phyloP scores from a whole-genome alignment of 2,329 filamentous ascomycete species.

The Penicillium sp. region DNA sequence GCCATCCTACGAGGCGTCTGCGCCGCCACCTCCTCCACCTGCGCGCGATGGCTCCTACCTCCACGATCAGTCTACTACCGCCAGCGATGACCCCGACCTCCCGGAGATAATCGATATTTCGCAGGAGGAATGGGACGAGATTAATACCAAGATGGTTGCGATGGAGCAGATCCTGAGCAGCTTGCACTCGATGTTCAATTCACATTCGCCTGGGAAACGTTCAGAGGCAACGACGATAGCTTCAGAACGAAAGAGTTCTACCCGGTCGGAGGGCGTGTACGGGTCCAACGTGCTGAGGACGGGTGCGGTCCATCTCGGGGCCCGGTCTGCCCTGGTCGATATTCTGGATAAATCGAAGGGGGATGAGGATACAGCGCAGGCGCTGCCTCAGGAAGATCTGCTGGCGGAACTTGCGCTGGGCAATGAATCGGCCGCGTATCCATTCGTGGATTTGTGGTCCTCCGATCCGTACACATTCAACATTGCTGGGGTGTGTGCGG shows the following conservation, averaged over 20 bases:
- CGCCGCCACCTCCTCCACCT: constrained; percentile 1
- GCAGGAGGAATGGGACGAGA: constrained; percentile 45
- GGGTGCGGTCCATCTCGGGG: constrained; percentile 63
- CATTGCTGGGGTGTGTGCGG: constrained; percentile 61
- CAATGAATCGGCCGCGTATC: constrained; percentile 66
- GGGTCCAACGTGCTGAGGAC: constrained; percentile 48
- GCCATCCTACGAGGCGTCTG: constrained; percentile 16
- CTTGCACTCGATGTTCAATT: constrained; percentile 39
- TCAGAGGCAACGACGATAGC: constrained; percentile 18
- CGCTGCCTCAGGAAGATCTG: constrained; percentile 63
- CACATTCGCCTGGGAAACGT: constrained; percentile 33
- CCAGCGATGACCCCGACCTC: constrained; percentile 29
- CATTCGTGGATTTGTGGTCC: constrained; percentile 68
- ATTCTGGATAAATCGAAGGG: constrained; percentile 57
- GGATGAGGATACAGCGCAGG: constrained; percentile 50
- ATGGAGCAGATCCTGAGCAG: constrained; percentile 46
- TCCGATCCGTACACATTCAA: constrained; percentile 62
- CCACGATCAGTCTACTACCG: constrained; percentile 25
- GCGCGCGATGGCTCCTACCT: constrained; percentile 30
- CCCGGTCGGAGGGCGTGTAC: constrained; percentile 37
- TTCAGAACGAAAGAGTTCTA: constrained; percentile 27
- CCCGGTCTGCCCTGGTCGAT: constrained; percentile 63
- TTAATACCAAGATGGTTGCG: constrained; percentile 42
- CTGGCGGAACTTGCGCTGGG: constrained; percentile 64
- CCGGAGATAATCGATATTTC: constrained; percentile 41